Evolutionary conservation across 768 basidiomycete genomes (phyloP), one percentile per base, ranked within the genome.

Genomic region (Auriscalpium microsporum): DNA sequence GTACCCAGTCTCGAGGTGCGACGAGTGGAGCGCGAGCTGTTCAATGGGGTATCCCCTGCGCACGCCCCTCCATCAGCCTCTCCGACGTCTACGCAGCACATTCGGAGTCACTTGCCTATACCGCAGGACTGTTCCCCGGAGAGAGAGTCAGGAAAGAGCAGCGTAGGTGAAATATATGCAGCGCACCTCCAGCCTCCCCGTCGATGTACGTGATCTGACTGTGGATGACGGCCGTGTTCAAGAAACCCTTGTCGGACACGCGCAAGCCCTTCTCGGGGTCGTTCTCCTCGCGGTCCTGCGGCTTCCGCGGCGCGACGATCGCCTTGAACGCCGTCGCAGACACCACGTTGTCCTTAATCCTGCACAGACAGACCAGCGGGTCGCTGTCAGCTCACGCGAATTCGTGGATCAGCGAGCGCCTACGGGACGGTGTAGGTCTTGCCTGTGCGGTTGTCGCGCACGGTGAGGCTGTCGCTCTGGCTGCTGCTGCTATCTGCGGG

Each of bases 201-300:
- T 95, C 92, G 59, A 95, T 95, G 62, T 84, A 94, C 0, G 92
- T 94, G 63, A 95, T 94, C 63, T 79, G 71, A 60, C 87, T 90
- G 61, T 81, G 73, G 55, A 90, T 78, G 52, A 90, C 87, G 47
- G 88, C 87, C 7, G 89, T 91, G 59, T 91, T 90, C 67, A 90
- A 66, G 69, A 88, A 93, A 13, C 87, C 90, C 69, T 80, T 82
- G 72, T 92, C 90, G 23, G 80, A 72, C 16, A 93, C 82, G 35
- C 90, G 81, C 19, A 94, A 72, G 0, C 91, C 91, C 57, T 84
- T 87, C 69, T 85, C 79, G 0, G 87, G 85, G 72, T 91, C 88
- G 68, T 91, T 85, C 76, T 93, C 90, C 56, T 81, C 79, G 35
- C 85, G 75, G 67, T 90, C 87, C 1, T 78, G 79, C 33, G 75